phyloP scores from a whole-genome alignment of 106 monocot genomes.

The Allium fistulosum region DNA sequence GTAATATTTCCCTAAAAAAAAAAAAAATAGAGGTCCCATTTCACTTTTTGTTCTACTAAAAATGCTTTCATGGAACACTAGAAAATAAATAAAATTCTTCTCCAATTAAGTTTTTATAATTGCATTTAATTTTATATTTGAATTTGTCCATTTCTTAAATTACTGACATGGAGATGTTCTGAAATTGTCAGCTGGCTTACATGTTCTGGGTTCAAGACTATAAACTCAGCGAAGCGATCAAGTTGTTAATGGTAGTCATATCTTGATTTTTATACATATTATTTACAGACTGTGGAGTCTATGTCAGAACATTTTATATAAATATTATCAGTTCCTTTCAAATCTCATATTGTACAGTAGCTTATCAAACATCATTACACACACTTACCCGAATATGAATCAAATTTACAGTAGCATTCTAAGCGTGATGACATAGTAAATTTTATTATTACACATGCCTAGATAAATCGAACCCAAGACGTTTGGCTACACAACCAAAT shows the following conservation, averaged over 20 bases:
- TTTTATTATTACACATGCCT: too few species aligned
- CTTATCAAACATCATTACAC: too few species aligned
- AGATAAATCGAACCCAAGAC: too few species aligned
- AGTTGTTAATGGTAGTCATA: conserved; percentile 52
- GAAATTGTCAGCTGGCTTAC: conserved; percentile 56
- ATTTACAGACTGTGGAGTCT: neutral
- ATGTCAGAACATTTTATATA: neutral
- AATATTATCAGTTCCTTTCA: too few species aligned
- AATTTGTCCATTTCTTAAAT: neutral
- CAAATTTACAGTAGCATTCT: too few species aligned
- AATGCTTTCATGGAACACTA: neutral
- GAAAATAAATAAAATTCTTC: neutral
- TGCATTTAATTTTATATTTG: neutral
- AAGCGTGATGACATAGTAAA: too few species aligned
- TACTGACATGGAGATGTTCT: conserved; percentile 10
- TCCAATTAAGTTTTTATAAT: neutral
- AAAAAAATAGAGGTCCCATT: too few species aligned
- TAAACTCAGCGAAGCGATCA: conserved; percentile 57
- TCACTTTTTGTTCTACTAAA: neutral
- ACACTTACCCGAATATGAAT: too few species aligned
- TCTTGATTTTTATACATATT: neutral
- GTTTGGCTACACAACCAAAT: too few species aligned
- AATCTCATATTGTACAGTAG: too few species aligned
- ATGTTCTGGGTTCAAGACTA: conserved; percentile 90
- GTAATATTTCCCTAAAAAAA: too few species aligned